phyloP scores from a whole-genome alignment of 2,329 filamentous ascomycete species.

The Nannizziopsis barbatae region DNA sequence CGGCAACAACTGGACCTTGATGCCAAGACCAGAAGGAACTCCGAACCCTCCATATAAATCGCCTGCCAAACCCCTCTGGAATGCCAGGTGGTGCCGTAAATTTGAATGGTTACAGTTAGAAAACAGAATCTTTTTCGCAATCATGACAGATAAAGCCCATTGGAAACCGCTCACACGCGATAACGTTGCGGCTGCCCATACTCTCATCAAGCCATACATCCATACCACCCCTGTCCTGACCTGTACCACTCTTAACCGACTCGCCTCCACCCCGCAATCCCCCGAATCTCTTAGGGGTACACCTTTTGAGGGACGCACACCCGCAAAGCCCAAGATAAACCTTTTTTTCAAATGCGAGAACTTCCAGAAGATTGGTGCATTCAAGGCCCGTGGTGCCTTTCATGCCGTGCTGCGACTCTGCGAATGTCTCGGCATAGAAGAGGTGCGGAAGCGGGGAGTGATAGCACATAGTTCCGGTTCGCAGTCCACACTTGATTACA shows the following conservation, averaged over 20 bases:
- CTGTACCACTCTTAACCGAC: constrained; percentile 57
- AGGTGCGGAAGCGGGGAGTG: constrained; percentile 56
- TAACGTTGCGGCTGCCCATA: constrained; percentile 61
- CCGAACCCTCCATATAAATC: too few species aligned
- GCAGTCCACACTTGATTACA: neutral
- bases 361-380: constrained; percentile 77
- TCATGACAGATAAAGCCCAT: constrained; percentile 35
- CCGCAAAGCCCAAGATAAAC: constrained; percentile 54
- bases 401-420: constrained; percentile 66
- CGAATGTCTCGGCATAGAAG: constrained; percentile 49
- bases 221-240: constrained; percentile 78
- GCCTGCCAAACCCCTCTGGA: too few species aligned
- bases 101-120: too few species aligned
- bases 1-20: too few species aligned
- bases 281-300: constrained; percentile 45
- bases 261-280: constrained; percentile 62
- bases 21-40: too few species aligned
- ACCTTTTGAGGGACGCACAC: constrained; percentile 45
- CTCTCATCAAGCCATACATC: constrained; percentile 61
- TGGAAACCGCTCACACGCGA: constrained; percentile 57
- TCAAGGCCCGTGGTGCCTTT: constrained; percentile 85
- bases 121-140: neutral
- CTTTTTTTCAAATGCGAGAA: constrained; percentile 97
- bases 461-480: constrained; percentile 84
- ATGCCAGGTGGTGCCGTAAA: too few species aligned